Conservation (phyloP, 2,329 filamentous ascomycete species). For the Penicillium digitatum region DNA sequence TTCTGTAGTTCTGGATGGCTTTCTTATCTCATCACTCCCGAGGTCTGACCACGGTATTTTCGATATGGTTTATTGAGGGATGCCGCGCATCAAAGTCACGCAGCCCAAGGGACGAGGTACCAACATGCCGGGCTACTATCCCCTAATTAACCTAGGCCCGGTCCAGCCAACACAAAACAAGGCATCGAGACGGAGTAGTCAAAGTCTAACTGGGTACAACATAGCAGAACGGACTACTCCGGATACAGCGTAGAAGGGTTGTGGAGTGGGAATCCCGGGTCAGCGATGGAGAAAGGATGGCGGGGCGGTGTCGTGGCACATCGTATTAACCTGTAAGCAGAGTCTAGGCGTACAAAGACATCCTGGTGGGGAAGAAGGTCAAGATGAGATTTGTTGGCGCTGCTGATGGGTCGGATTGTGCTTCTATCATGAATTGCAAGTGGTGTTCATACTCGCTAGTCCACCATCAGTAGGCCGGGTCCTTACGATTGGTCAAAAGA, state of each 20-base stretch:
- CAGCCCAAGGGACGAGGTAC: constrained; percentile 75
- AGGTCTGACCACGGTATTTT: constrained; percentile 40
- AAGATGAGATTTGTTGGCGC: constrained; percentile 47
- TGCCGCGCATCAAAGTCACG: constrained; percentile 81
- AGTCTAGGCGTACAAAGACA: constrained; percentile 46
- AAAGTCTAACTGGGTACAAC: background rate
- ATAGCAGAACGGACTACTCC: background rate
- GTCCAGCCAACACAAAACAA: background rate
- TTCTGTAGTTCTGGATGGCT: background rate
- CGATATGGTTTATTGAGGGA: constrained; percentile 64
- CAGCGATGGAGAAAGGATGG: constrained; percentile 41
- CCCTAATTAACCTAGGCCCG: constrained; percentile 60
- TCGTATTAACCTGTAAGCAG: constrained; percentile 69
- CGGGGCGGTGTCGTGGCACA: constrained; percentile 47
- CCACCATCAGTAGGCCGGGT: background rate
- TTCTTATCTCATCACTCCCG: background rate
- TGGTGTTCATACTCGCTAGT: background rate
- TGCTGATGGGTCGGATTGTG: constrained; percentile 36
- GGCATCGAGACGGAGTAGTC: background rate
- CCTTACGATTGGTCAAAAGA: background rate
- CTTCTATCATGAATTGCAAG: constrained; percentile 2
- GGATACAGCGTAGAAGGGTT: background rate
- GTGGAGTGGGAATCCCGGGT: constrained; percentile 57
- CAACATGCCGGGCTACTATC: constrained; percentile 69
- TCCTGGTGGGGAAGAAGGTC: constrained; percentile 53